phyloP scores from a whole-genome alignment of 1,284 basidiomycete genomes.

The Cryptococcus jaspeensis region DNA sequence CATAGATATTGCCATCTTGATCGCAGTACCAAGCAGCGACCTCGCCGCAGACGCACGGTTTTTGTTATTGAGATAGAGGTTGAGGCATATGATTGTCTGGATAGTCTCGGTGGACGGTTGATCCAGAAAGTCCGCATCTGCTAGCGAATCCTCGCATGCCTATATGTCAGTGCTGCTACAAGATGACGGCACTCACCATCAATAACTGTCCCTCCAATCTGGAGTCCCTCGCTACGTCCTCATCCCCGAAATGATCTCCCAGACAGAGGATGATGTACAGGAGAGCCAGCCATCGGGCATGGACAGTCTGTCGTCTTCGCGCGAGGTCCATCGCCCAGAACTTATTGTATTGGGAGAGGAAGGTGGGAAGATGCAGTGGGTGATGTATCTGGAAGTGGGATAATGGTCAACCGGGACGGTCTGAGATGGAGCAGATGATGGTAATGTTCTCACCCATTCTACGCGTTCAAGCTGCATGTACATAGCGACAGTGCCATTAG shows the following conservation, averaged over 20 bases:
- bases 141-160: slow-evolving; percentile 17
- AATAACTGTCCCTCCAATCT: slow-evolving; percentile 8
- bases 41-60: slow-evolving; percentile 44
- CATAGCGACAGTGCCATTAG: neutral
- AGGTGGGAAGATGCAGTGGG: slow-evolving; percentile 19
- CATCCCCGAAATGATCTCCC: slow-evolving; percentile 19
- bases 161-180: neutral
- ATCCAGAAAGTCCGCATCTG: slow-evolving; percentile 13
- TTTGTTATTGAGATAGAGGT: slow-evolving; percentile 39
- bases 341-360: slow-evolving; percentile 20
- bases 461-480: slow-evolving; percentile 16
- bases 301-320: slow-evolving; percentile 9
- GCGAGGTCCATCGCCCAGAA: slow-evolving; percentile 13
- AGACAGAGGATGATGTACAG: slow-evolving; percentile 17
- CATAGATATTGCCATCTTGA: slow-evolving; percentile 31
- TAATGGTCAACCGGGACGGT: neutral
- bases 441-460: slow-evolving; percentile 16
- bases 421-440: neutral
- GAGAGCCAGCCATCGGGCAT: slow-evolving; percentile 19
- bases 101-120: slow-evolving; percentile 19
- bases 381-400: slow-evolving; percentile 16
- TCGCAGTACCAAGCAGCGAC: slow-evolving; percentile 43
- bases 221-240: slow-evolving; percentile 8
- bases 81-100: slow-evolving; percentile 22
- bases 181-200: slow-evolving; percentile 3